Percentiles rank a stretch among this genome's conserved stretches.
Evolutionary conservation across 371 early-diverging fungal species (phyloP).

Genomic region (Mortierella sp.): DNA sequence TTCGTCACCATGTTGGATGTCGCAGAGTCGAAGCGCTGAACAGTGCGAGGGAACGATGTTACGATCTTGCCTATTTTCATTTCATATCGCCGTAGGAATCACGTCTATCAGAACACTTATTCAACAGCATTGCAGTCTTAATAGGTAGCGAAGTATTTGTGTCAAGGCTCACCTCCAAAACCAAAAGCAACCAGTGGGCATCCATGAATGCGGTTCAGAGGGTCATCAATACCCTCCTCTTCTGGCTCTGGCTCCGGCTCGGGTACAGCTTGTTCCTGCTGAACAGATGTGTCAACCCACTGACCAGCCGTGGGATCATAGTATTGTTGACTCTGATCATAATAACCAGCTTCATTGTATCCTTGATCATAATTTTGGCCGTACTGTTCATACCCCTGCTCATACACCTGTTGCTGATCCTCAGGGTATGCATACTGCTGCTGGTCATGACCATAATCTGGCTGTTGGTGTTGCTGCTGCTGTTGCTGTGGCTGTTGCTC

Average conservation of each 20-base stretch:
- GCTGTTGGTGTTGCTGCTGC: slow-evolving; percentile 4
- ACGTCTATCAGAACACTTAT: background rate
- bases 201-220: slow-evolving; percentile 74
- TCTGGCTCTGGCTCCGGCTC: slow-evolving; percentile 50
- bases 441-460: slow-evolving; percentile 10
- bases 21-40: slow-evolving; percentile 69
- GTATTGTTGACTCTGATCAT: slow-evolving; percentile 20
- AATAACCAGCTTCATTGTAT: slow-evolving; percentile 18
- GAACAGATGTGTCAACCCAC: slow-evolving; percentile 21
- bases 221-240: slow-evolving; percentile 63
- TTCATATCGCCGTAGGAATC: background rate
- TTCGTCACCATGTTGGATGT: slow-evolving; percentile 60
- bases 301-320: slow-evolving; percentile 45
- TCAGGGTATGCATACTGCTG: slow-evolving; percentile 8
- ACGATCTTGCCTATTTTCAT: slow-evolving; percentile 64
- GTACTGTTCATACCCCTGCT: slow-evolving; percentile 10
- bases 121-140: background rate
- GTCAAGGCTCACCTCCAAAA: slow-evolving; percentile 75
- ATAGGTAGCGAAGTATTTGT: too few species aligned
- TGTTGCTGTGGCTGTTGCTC: slow-evolving; percentile 13
- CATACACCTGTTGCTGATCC: slow-evolving; percentile 16
- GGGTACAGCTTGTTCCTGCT: slow-evolving; percentile 28
- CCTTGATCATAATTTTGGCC: slow-evolving; percentile 17
- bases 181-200: slow-evolving; percentile 86
- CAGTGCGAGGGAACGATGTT: slow-evolving; percentile 77